Percentiles rank a stretch among this genome's conserved stretches.
Evolutionary conservation across 2,329 filamentous ascomycete genomes (phyloP).

Genomic region (Neonectria punicea): DNA sequence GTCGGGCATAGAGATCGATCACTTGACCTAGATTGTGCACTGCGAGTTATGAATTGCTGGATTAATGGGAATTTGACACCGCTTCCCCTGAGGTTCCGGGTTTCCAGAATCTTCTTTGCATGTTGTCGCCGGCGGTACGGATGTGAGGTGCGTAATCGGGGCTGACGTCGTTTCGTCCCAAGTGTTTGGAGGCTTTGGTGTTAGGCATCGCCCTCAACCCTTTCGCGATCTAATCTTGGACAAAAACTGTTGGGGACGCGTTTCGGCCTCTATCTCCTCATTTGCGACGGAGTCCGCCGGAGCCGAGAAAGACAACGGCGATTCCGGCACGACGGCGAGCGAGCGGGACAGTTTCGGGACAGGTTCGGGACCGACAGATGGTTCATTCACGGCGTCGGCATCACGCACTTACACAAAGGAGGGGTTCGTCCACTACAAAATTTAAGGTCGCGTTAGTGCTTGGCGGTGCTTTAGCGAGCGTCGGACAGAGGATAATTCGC

Average conservation of each 20-base stretch:
- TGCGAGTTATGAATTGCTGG: not conserved
- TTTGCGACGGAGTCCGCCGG: not conserved
- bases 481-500: not conserved
- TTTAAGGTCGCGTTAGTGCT: not conserved
- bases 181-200: not conserved
- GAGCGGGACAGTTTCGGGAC: not conserved
- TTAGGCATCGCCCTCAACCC: not conserved
- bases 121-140: not conserved
- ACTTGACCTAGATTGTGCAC: not conserved
- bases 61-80: not conserved
- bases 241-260: not conserved
- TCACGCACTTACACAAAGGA: not conserved
- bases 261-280: not conserved
- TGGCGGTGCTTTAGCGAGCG: not conserved
- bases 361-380: not conserved
- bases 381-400: not conserved
- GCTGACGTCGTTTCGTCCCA: not conserved
- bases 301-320: not conserved
- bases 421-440: not conserved
- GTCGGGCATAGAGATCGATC: not conserved
- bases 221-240: not conserved
- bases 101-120: not conserved
- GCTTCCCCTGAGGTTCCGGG: not conserved
- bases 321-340: not conserved
- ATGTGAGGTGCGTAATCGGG: not conserved